phyloP scores from a whole-genome alignment of 1,284 basidiomycete species.

The Omphalotus olearius region DNA sequence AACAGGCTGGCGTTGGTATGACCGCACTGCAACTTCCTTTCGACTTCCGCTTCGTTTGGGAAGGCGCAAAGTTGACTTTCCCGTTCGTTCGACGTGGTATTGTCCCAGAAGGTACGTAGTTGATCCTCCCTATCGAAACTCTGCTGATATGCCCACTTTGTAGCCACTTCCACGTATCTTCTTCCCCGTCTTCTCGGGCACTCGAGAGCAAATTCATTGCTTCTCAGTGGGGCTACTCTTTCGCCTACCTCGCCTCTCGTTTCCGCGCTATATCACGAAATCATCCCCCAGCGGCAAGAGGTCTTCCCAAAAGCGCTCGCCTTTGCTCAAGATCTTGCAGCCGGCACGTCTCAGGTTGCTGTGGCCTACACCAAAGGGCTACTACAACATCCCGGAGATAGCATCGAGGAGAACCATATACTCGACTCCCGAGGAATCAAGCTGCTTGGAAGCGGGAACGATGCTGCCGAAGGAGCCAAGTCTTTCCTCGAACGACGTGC shows the following conservation, averaged over 20 bases:
- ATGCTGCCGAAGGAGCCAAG: conserved; percentile 43
- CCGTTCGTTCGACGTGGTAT: conserved; percentile 56
- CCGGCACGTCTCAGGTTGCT: conserved; percentile 45
- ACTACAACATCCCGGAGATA: conserved; percentile 44
- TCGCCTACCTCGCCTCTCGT: conserved; percentile 41
- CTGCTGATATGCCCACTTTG: background rate
- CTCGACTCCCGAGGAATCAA: conserved; percentile 47
- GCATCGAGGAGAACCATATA: conserved; percentile 49
- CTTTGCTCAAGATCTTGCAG: conserved; percentile 47
- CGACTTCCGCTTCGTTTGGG: conserved; percentile 53
- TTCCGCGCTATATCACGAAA: conserved; percentile 40
- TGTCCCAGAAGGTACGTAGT: conserved; percentile 40
- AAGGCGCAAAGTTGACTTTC: conserved; percentile 46
- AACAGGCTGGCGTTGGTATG: conserved; percentile 48
- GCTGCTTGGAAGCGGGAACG: conserved; percentile 31
- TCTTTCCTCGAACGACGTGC: conserved; percentile 45
- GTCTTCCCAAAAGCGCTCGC: conserved; percentile 49
- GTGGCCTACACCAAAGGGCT: conserved; percentile 49
- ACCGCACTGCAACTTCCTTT: conserved; percentile 53
- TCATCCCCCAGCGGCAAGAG: conserved; percentile 43
- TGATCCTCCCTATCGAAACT: background rate
- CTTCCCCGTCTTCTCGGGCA: conserved; percentile 50
- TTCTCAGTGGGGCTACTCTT: conserved; percentile 43
- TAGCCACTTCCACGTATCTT: conserved; percentile 48
- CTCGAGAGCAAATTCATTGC: conserved; percentile 45